Percentiles rank a stretch among this genome's conserved stretches.
Evolutionary conservation across 257 asterid species (phyloP).

Genomic region (Oldenlandia corymbosa): DNA sequence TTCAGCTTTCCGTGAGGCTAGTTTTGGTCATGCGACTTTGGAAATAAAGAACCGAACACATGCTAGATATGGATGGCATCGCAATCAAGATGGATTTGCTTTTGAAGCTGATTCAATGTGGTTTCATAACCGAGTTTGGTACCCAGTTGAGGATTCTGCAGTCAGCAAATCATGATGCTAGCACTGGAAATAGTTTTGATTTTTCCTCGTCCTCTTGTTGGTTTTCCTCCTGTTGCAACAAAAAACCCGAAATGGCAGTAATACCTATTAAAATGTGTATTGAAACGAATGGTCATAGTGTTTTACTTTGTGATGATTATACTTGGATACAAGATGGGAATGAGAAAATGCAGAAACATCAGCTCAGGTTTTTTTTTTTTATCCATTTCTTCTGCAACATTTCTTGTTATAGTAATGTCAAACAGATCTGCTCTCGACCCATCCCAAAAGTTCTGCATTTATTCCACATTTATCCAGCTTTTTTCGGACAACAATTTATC

Average conservation of each 20-base stretch:
- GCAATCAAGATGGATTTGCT: constrained; percentile 71
- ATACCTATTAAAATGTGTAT: neutral
- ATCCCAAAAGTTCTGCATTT: no score
- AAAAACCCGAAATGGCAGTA: neutral
- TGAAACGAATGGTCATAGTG: neutral
- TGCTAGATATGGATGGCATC: constrained; percentile 73
- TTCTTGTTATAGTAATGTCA: no score
- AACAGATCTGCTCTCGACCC: no score
- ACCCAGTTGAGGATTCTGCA: constrained; percentile 52
- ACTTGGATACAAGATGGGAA: neutral
- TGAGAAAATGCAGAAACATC: neutral
- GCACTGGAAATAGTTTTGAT: neutral
- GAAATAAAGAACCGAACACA: constrained; percentile 75
- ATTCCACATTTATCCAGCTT: no score
- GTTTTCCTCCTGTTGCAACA: neutral
- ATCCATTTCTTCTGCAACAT: no score
- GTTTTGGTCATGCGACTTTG: constrained; percentile 82
- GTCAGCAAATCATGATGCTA: constrained; percentile 18
- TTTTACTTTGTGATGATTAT: neutral
- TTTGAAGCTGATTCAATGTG: constrained; percentile 70
- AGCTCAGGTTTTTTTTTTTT: neutral
- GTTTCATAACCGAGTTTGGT: constrained; percentile 59
- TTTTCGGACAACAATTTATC: no score
- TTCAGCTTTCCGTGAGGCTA: constrained; percentile 84
- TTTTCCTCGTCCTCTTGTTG: neutral